phyloP scores from a whole-genome alignment of 2,329 filamentous ascomycete species.

The Fusarium foetens region DNA sequence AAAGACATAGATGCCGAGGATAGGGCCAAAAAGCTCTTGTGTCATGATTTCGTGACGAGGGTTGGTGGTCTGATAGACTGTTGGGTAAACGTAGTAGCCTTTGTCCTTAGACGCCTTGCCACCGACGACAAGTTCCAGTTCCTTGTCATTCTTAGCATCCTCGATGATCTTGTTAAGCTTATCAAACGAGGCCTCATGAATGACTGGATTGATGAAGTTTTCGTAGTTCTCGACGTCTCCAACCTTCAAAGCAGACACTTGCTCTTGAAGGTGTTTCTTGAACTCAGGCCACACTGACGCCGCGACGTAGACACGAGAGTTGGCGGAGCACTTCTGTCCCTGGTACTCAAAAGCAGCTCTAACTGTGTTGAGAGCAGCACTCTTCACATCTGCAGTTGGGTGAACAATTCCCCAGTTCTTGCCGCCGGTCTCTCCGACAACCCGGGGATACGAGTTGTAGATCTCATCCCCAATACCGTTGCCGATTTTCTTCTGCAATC shows the following conservation, averaged over 20 bases:
- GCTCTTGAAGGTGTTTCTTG: slow-evolving; percentile 46
- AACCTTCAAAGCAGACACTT: slow-evolving; percentile 50
- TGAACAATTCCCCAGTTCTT: slow-evolving; percentile 66
- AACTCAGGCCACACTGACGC: slow-evolving; percentile 39
- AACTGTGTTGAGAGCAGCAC: slow-evolving; percentile 28
- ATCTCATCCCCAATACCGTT: slow-evolving; percentile 46
- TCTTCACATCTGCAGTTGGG: slow-evolving; percentile 26
- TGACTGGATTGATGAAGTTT: slow-evolving; percentile 61
- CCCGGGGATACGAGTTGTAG: slow-evolving; percentile 52
- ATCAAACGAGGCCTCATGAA: slow-evolving; percentile 58
- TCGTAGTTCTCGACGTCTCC: slow-evolving; percentile 52
- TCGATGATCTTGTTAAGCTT: slow-evolving; percentile 54
- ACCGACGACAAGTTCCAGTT: slow-evolving; percentile 56
- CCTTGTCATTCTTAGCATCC: slow-evolving; percentile 54
- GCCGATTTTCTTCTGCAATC: slow-evolving; percentile 48
- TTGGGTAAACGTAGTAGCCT: slow-evolving; percentile 60
- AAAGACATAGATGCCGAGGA: slow-evolving; percentile 60
- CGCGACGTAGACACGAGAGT: slow-evolving; percentile 41
- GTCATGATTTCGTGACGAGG: slow-evolving; percentile 57
- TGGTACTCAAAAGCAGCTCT: slow-evolving; percentile 33
- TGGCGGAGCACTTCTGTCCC: slow-evolving; percentile 34
- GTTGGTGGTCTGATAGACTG: slow-evolving; percentile 55
- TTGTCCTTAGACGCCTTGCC: slow-evolving; percentile 55
- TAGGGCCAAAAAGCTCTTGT: slow-evolving; percentile 60
- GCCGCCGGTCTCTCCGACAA: slow-evolving; percentile 62